phyloP scores from a whole-genome alignment of 345 rosid species.

The Ceriops tagal region DNA sequence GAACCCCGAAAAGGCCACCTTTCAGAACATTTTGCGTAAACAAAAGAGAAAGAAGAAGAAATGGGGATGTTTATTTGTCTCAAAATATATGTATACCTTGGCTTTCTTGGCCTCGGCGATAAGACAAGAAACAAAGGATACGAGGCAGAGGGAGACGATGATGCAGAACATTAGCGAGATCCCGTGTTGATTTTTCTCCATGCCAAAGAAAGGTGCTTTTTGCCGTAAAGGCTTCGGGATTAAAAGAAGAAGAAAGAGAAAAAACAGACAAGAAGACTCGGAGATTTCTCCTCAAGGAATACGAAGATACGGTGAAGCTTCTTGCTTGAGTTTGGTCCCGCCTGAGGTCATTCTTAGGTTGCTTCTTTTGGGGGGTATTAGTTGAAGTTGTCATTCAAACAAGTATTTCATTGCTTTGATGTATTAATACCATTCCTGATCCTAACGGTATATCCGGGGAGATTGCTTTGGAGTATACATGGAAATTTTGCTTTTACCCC shows the following conservation, averaged over 20 bases:
- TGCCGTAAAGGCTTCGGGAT: background rate
- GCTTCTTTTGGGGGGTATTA: slow-evolving; percentile 6
- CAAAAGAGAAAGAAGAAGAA: too few species aligned
- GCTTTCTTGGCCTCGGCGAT: slow-evolving; percentile 60
- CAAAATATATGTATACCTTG: slow-evolving; percentile 36
- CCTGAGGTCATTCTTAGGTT: background rate
- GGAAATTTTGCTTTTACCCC: background rate
- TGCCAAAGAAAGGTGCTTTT: slow-evolving; percentile 1
- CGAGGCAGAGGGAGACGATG: slow-evolving; percentile 41
- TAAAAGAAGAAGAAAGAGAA: background rate
- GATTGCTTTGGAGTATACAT: background rate
- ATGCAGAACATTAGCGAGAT: slow-evolving; percentile 16
- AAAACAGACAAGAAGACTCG: slow-evolving; percentile 19
- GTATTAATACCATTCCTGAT: slow-evolving; percentile 23
- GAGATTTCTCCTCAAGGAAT: slow-evolving; percentile 31
- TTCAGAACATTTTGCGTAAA: background rate
- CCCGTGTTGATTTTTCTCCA: slow-evolving; percentile 30
- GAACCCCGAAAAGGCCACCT: background rate
- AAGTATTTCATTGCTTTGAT: slow-evolving; percentile 33
- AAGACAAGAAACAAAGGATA: slow-evolving; percentile 51
- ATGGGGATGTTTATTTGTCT: too few species aligned
- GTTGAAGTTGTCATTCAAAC: slow-evolving; percentile 23
- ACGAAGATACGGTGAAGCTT: slow-evolving; percentile 1
- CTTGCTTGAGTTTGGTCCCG: background rate
- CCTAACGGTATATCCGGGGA: slow-evolving; percentile 3